Conservation (phyloP, 1,284 basidiomycete genomes). For the Puccinia novopanici region DNA sequence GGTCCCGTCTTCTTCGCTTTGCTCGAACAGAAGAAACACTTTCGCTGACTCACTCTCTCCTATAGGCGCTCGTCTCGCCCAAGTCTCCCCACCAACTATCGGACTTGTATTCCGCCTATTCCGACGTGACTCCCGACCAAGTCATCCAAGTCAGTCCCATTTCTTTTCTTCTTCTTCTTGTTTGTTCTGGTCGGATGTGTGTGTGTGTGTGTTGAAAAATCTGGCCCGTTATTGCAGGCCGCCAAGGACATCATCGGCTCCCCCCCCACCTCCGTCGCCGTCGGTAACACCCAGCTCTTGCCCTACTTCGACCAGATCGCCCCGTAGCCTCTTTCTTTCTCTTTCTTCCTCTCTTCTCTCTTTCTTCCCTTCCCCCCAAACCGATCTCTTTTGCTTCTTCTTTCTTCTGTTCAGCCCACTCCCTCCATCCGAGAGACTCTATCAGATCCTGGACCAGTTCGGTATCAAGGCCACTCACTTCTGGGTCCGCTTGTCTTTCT, state of each 20-base stretch:
- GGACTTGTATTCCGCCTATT: slow-evolving; percentile 55
- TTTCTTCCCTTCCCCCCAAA: neutral
- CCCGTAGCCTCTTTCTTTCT: neutral
- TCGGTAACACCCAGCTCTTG: slow-evolving; percentile 74
- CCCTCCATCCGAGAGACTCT: too few species aligned
- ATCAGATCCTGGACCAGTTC: too few species aligned
- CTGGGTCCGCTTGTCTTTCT: too few species aligned
- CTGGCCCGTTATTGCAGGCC: too few species aligned
- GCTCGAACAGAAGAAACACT: slow-evolving; percentile 62
- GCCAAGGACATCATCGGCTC: slow-evolving; percentile 65
- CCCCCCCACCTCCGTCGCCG: slow-evolving; percentile 81
- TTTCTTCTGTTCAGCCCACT: too few species aligned
- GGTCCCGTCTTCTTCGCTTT: slow-evolving; percentile 61
- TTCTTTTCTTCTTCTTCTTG: neutral
- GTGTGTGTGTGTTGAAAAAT: too few species aligned
- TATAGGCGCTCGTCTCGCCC: slow-evolving; percentile 66
- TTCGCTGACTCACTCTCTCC: slow-evolving; percentile 62
- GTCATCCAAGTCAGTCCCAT: slow-evolving; percentile 55
- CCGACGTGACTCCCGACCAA: slow-evolving; percentile 57
- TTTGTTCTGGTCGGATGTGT: neutral
- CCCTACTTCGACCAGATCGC: slow-evolving; percentile 67
- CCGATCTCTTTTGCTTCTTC: too few species aligned
- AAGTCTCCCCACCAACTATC: slow-evolving; percentile 64
- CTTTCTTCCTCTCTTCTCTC: neutral
- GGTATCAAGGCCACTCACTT: too few species aligned